Evolutionary conservation across 2,329 filamentous ascomycete species (phyloP).

Genomic region (Penicillium sp.): DNA sequence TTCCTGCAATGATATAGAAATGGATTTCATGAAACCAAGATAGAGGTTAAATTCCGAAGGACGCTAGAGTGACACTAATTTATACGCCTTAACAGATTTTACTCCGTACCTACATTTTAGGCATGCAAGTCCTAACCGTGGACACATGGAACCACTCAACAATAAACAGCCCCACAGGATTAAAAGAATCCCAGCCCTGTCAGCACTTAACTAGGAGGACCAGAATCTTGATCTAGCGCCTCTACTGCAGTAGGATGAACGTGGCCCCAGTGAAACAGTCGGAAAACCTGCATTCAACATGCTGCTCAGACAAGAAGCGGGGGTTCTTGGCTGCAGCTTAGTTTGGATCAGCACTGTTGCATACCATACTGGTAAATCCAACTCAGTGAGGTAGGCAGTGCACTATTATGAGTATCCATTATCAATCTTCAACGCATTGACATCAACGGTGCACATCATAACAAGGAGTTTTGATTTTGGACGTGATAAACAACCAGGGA

Average conservation of each 20-base stretch:
- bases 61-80: not conserved
- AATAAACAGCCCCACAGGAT: constrained; percentile 1
- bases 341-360: constrained; percentile 1
- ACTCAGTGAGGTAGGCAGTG: not conserved
- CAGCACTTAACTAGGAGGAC: constrained; percentile 13
- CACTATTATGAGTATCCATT: constrained; percentile 11
- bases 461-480: not conserved
- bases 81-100: not conserved
- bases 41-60: not conserved
- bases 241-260: constrained; percentile 7
- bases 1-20: not conserved
- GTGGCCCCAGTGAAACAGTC: constrained; percentile 7
- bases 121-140: not conserved
- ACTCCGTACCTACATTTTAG: not conserved
- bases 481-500: not conserved
- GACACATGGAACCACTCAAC: not conserved
- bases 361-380: not conserved
- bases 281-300: not conserved
- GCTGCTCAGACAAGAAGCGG: constrained; percentile 5
- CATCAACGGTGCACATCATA: not conserved
- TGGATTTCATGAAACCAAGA: not conserved
- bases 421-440: constrained; percentile 16
- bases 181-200: constrained; percentile 10
- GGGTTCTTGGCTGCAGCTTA: constrained; percentile 2
- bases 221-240: constrained; percentile 15